phyloP scores from a whole-genome alignment of 306 rosid genomes.

The Cicer arietinum region DNA sequence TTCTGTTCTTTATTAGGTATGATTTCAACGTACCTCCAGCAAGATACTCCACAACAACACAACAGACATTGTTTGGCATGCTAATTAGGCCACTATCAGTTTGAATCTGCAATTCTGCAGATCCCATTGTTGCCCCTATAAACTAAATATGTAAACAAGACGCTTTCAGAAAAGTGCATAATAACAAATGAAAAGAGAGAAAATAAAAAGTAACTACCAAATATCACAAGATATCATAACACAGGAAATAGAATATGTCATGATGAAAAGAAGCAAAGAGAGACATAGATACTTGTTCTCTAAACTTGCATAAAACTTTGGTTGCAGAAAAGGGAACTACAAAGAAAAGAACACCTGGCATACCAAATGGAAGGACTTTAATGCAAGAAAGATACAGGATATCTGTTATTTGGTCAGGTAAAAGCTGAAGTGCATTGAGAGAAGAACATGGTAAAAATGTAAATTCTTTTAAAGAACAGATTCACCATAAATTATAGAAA shows the following conservation, averaged over 20 bases:
- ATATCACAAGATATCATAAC: conserved; percentile 34
- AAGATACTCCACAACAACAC: conserved; percentile 96
- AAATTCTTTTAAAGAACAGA: conserved; percentile 27
- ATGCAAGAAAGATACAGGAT: conserved; percentile 8
- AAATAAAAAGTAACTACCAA: not conserved
- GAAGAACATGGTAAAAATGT: conserved; percentile 22
- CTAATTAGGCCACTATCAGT: conserved; percentile 85
- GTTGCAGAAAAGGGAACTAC: conserved; percentile 10
- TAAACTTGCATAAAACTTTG: conserved; percentile 24
- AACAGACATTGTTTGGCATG: conserved; percentile 91
- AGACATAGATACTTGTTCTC: conserved; percentile 15
- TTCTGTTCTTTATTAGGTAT: conserved; percentile 87
- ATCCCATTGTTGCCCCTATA: conserved; percentile 95
- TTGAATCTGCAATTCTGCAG: conserved; percentile 88
- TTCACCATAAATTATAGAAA: conserved; percentile 30
- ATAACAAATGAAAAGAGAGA: not conserved
- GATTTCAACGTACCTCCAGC: conserved; percentile 86
- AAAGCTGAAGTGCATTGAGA: conserved; percentile 8
- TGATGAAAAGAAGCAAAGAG: conserved; percentile 1
- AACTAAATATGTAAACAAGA: conserved; percentile 60
- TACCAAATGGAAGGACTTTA: conserved; percentile 11
- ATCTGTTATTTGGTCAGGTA: conserved; percentile 5
- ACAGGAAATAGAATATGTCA: conserved; percentile 27
- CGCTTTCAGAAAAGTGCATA: conserved; percentile 31
- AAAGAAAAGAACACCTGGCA: conserved; percentile 12